These are phyloP conservation scores for Solanum tarapatanum DNA, from an alignment of 257 asterid genomes.

Conservation along the genomic window DNA sequence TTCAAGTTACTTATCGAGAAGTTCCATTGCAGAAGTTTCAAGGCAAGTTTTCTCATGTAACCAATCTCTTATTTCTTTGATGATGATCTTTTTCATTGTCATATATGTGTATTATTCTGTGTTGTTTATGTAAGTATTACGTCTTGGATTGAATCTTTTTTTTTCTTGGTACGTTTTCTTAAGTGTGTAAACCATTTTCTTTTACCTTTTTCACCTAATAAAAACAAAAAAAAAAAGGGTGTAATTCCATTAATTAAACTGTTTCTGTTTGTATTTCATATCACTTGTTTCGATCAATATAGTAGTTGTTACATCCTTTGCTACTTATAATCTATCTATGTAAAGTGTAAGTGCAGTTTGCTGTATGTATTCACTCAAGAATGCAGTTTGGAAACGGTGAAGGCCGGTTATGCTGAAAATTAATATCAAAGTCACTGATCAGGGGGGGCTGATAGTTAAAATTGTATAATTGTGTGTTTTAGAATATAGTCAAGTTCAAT, in stretches of 20 bases:
- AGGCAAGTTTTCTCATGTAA: neutral
- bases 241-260: neutral
- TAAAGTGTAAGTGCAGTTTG: neutral
- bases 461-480: neutral
- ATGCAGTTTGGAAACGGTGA: neutral
- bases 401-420: neutral
- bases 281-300: neutral
- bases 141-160: neutral
- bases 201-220: neutral
- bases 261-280: neutral
- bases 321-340: too few relatives aligned
- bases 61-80: neutral
- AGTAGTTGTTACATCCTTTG: too few relatives aligned
- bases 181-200: neutral
- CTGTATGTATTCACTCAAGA: neutral
- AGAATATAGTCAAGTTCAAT: neutral
- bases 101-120: neutral
- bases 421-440: neutral
- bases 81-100: neutral
- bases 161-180: too few relatives aligned
- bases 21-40: neutral
- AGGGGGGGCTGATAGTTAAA: neutral
- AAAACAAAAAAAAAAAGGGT: neutral
- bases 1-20: neutral
- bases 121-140: neutral